Conservation (phyloP, 495 filamentous ascomycete genomes). For the Penicilliopsis zonata region DNA sequence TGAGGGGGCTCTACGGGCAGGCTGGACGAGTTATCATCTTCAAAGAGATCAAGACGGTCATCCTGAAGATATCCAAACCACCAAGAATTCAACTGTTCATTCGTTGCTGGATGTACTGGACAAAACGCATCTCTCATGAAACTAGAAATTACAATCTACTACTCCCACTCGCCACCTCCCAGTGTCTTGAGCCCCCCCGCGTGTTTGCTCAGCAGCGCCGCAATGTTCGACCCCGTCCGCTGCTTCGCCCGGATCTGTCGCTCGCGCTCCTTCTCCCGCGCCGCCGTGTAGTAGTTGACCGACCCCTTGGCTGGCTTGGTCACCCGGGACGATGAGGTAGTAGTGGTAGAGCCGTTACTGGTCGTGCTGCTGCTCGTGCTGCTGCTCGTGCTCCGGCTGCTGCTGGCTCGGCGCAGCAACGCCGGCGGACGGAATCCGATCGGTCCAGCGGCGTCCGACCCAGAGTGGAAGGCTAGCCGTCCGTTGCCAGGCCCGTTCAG, state of each 20-base stretch:
- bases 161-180: slow-evolving; percentile 30
- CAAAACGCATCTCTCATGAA: too few relatives aligned
- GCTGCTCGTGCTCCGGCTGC: slow-evolving; percentile 38
- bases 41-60: too few relatives aligned
- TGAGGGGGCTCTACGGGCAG: slow-evolving; percentile 43
- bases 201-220: slow-evolving; percentile 26
- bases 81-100: too few relatives aligned
- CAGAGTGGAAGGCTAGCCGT: slow-evolving; percentile 50
- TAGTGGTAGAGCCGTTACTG: slow-evolving; percentile 19
- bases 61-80: too few relatives aligned
- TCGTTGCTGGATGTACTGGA: too few relatives aligned
- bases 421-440: slow-evolving; percentile 60
- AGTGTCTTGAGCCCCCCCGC: slow-evolving; percentile 20
- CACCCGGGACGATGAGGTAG: slow-evolving; percentile 22
- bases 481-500: slow-evolving; percentile 21
- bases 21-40: slow-evolving; percentile 50
- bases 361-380: slow-evolving; percentile 49
- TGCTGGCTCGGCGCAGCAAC: slow-evolving; percentile 67
- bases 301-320: slow-evolving; percentile 46
- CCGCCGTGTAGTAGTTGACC: slow-evolving; percentile 74
- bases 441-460: slow-evolving; percentile 19
- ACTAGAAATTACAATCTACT: slow-evolving; percentile 2
- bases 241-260: slow-evolving; percentile 39
- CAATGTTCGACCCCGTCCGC: slow-evolving; percentile 25
- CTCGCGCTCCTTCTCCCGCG: slow-evolving; percentile 58